These are phyloP conservation scores for Conringia planisiliqua DNA, from an alignment of 345 rosid genomes.

Conservation along the genomic window DNA sequence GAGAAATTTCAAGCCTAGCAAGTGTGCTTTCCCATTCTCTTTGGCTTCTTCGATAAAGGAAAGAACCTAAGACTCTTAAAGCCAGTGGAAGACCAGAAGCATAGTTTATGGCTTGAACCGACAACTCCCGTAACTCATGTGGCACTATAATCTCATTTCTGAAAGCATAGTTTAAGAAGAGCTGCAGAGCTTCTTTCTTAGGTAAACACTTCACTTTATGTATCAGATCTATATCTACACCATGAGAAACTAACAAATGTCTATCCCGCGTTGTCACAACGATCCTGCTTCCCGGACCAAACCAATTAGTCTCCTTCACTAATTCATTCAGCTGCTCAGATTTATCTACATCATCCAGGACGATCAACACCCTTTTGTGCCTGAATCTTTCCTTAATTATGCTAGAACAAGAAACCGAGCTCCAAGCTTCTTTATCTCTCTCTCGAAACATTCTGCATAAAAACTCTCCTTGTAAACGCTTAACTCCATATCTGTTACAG, in stretches of 20 bases:
- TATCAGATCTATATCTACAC: conserved; percentile 7
- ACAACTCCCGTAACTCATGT: background rate
- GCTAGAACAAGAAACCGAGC: background rate
- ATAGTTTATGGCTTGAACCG: conserved; percentile 17
- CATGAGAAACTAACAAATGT: conserved; percentile 27
- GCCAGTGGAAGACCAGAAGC: conserved; percentile 47
- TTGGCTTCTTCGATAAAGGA: conserved; percentile 11
- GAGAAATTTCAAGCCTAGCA: conserved; percentile 25
- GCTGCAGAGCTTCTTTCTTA: conserved; percentile 28
- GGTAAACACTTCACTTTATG: conserved; percentile 22
- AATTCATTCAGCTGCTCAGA: conserved; percentile 21
- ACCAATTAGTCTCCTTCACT: conserved; percentile 23
- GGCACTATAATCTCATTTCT: conserved; percentile 8
- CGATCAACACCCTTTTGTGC: conserved; percentile 18
- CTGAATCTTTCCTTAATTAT: conserved; percentile 22
- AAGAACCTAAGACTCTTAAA: conserved; percentile 39
- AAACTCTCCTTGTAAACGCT: conserved; percentile 21
- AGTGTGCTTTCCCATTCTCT: conserved; percentile 33
- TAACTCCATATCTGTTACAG: conserved; percentile 14
- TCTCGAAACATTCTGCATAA: conserved; percentile 27
- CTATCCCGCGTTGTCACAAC: conserved; percentile 29
- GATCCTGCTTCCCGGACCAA: conserved; percentile 34
- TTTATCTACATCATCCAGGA: conserved; percentile 30
- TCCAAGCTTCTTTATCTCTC: conserved; percentile 16
- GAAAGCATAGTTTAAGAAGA: conserved; percentile 29